Evolutionary conservation across 2,329 filamentous ascomycete genomes (phyloP).

Genomic region (Botrytis aclada): DNA sequence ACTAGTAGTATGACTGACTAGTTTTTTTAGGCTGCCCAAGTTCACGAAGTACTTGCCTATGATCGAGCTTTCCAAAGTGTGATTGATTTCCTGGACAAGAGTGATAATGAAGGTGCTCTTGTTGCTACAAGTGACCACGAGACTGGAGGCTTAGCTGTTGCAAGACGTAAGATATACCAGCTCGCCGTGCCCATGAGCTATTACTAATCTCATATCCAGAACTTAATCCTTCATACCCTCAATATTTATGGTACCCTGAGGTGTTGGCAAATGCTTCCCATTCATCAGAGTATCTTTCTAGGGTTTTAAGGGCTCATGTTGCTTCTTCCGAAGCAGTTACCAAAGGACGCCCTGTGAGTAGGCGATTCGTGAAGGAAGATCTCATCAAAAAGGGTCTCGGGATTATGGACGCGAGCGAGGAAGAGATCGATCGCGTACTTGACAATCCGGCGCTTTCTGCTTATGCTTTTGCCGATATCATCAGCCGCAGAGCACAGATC

Average conservation of each 20-base stretch:
- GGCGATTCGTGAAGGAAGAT: constrained; percentile 62
- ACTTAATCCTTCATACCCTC: constrained; percentile 58
- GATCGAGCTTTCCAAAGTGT: constrained; percentile 82
- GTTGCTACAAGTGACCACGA: constrained; percentile 95
- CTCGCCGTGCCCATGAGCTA: neutral
- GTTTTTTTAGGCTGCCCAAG: constrained; percentile 56
- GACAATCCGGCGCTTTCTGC: constrained; percentile 53
- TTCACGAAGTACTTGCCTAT: constrained; percentile 92
- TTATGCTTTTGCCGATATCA: constrained; percentile 72
- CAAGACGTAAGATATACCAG: constrained; percentile 58
- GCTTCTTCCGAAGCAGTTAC: constrained; percentile 11
- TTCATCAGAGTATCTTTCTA: constrained; percentile 67
- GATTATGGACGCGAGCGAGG: constrained; percentile 66
- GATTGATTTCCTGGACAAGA: constrained; percentile 76
- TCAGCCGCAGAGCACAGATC: constrained; percentile 81
- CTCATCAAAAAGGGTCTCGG: constrained; percentile 71
- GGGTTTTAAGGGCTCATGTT: constrained; percentile 60
- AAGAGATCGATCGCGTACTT: constrained; percentile 67
- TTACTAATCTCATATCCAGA: constrained; percentile 40
- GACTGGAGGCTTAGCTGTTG: constrained; percentile 82
- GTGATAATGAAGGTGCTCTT: constrained; percentile 71
- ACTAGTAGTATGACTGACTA: neutral
- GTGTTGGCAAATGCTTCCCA: constrained; percentile 77
- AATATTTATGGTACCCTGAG: constrained; percentile 77
- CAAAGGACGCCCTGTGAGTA: constrained; percentile 40